phyloP scores from a whole-genome alignment of 148 eudicot genomes.

The Spergularia bocconei region DNA sequence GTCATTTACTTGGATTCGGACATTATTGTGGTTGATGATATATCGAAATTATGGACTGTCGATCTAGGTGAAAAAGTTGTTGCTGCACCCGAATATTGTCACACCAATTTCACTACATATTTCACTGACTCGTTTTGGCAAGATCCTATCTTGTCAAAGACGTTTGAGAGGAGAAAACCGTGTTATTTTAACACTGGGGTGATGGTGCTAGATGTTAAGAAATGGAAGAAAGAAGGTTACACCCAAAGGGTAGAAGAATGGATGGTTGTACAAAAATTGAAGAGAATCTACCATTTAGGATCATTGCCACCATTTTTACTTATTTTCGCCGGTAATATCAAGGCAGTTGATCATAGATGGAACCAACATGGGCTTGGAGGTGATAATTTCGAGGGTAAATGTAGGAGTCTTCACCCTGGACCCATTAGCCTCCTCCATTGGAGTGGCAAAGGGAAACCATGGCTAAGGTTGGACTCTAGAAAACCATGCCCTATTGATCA shows the following conservation, averaged over 20 bases:
- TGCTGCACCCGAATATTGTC: constrained; percentile 59
- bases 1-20: constrained; percentile 53
- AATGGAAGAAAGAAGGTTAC: constrained; percentile 32
- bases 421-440: constrained; percentile 38
- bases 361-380: constrained; percentile 41
- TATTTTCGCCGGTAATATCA: constrained; percentile 34
- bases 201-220: constrained; percentile 37
- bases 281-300: constrained; percentile 35
- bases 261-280: constrained; percentile 34
- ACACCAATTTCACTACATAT: constrained; percentile 47
- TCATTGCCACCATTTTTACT: constrained; percentile 35
- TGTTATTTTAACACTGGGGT: constrained; percentile 59
- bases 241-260: constrained; percentile 33
- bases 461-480: constrained; percentile 35
- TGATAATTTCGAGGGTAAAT: constrained; percentile 37
- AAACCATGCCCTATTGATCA: constrained; percentile 39
- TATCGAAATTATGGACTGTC: constrained; percentile 44
- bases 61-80: constrained; percentile 43
- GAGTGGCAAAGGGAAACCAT: constrained; percentile 42
- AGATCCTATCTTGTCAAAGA: constrained; percentile 26
- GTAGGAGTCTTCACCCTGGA: constrained; percentile 36
- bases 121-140: constrained; percentile 47
- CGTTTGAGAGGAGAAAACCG: constrained; percentile 36
- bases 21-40: constrained; percentile 53
- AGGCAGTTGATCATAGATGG: constrained; percentile 36